Base-by-base conservation (phyloP, 352 stramenopile species). In the Lagenidium giganteum region DNA sequence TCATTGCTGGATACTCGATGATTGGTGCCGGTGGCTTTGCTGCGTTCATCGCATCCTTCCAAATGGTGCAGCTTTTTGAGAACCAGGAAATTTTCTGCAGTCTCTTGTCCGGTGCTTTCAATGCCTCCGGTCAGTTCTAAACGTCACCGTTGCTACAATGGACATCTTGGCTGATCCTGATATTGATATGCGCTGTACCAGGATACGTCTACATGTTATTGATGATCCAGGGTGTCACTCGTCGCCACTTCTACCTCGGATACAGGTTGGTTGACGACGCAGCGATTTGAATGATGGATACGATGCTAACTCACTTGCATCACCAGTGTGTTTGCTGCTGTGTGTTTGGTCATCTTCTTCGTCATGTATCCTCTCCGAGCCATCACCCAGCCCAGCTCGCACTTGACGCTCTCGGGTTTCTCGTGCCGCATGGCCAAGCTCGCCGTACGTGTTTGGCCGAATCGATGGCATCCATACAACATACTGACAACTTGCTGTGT, bases 171-270 rank as follows among this genome's bases (percentile, higher is more conserved):
- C 8, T 29, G 2, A 3, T 43, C 9, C 23, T 26, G 34, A 12
- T 26, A 33, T 42, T 11, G 8, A 45, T n/a, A n/a, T n/a, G n/a
- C n/a, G n/a, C n/a, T n/a, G n/a, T n/a, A n/a, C n/a, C n/a, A n/a
- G 64, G 68, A 0, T 81, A 75, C 47, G 49, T 81, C 5, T 75
- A 59, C 47, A 66, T 80, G 57, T 36, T 76, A 23, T 55, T 80
- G 30, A 57, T 60, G 37, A 48, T 76, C 34, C 41, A 66, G 46
- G 58, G 67, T 25, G 35, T 75, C 34, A 69, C 57, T 6, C 64
- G 64, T 31, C 34, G 52, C 25, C 25, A 41, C 6, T 80, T 80
- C 51, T 81, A 71, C 53, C 39, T 47, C 14, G 44, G 44, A 38
- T 81, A 81, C 52, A 46, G n/a, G n/a, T n/a, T n/a, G n/a, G n/a